Conservation (phyloP, 495 filamentous ascomycete species). For the Cenococcum geophilum region DNA sequence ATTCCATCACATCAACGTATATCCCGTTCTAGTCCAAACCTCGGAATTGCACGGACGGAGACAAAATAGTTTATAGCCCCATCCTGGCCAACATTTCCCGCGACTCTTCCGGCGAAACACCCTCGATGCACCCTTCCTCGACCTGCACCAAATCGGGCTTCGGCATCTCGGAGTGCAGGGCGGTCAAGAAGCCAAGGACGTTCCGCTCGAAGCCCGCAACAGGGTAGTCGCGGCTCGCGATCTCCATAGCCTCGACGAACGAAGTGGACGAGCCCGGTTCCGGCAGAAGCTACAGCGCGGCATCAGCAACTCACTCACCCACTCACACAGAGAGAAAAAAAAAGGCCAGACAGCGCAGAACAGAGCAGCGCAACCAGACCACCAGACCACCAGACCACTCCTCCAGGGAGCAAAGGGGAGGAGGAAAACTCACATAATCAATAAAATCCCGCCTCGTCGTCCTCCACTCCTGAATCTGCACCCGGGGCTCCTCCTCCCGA, state of each 20-base stretch:
- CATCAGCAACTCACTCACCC: too few relatives aligned
- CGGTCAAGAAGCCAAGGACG: conserved; percentile 27
- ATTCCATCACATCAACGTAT: too few relatives aligned
- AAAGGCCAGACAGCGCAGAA: too few relatives aligned
- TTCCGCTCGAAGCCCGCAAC: conserved; percentile 26
- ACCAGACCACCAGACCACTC: too few relatives aligned
- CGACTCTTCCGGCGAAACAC: conserved; percentile 30
- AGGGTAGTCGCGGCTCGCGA: conserved; percentile 11
- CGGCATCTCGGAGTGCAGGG: conserved; percentile 21
- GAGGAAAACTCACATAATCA: too few relatives aligned
- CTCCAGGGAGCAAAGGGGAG: too few relatives aligned
- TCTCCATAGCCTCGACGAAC: conserved; percentile 17
- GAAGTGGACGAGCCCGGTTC: background rate
- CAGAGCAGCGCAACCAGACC: too few relatives aligned
- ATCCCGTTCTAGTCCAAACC: too few relatives aligned
- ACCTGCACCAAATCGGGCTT: conserved; percentile 35
- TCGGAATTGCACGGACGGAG: too few relatives aligned
- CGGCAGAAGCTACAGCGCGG: conserved; percentile 26
- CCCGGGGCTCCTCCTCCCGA: conserved; percentile 3
- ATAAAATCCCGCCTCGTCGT: too few relatives aligned
- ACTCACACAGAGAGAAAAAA: too few relatives aligned
- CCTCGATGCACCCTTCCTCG: conserved; percentile 32
- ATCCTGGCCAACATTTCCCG: conserved; percentile 28
- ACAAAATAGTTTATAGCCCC: conserved; percentile 5
- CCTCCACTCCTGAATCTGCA: conserved; percentile 28